Conservation (phyloP, 306 rosid species). For the Hippophae rhamnoides region DNA sequence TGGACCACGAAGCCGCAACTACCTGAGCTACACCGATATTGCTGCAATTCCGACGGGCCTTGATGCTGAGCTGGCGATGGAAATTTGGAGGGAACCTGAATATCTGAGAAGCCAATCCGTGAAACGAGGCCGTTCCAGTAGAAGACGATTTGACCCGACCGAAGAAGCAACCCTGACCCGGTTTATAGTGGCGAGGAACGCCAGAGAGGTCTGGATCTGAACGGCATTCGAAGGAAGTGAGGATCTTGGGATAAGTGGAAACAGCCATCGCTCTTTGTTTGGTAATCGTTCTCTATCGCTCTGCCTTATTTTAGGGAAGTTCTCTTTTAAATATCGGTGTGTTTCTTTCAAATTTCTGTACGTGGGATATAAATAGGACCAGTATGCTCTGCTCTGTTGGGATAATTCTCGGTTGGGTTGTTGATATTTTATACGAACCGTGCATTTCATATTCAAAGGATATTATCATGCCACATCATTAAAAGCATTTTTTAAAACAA, state of each 20-base stretch:
- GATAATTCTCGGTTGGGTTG: too few relatives aligned
- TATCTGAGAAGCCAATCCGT: slow-evolving; percentile 35
- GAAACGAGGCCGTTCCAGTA: slow-evolving; percentile 8
- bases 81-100: slow-evolving; percentile 84
- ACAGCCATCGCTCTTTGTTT: slow-evolving; percentile 27
- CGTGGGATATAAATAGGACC: too few relatives aligned
- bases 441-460: too few relatives aligned
- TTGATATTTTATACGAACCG: too few relatives aligned
- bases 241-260: slow-evolving; percentile 25
- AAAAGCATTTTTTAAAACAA: too few relatives aligned
- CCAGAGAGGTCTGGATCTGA: slow-evolving; percentile 35
- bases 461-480: too few relatives aligned
- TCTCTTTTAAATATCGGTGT: too few relatives aligned
- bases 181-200: slow-evolving; percentile 16
- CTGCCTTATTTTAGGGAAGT: too few relatives aligned
- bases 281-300: background rate
- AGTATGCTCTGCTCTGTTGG: too few relatives aligned
- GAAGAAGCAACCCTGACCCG: slow-evolving; percentile 16
- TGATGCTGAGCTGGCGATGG: slow-evolving; percentile 80
- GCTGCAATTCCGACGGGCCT: slow-evolving; percentile 93
- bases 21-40: slow-evolving; percentile 96
- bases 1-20: slow-evolving; percentile 97
- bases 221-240: slow-evolving; percentile 29
- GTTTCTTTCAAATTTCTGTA: too few relatives aligned
- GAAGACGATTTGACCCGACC: background rate